Evolutionary conservation across 495 filamentous ascomycete genomes (phyloP).

Genomic region (Rostrohypoxylon terebratum): DNA sequence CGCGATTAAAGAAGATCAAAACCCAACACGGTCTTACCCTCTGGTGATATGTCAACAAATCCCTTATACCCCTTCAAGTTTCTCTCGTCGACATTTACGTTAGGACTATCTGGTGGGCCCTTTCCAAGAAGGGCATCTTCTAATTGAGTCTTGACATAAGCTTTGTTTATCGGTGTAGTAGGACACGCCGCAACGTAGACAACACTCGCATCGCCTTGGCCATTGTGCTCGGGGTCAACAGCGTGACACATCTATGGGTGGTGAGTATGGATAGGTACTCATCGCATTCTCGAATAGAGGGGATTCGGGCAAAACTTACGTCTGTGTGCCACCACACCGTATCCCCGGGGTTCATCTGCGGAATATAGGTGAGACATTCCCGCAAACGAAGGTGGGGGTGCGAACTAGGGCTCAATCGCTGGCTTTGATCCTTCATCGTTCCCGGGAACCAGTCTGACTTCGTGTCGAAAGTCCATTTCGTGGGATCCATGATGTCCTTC

Average conservation of each 20-base stretch:
- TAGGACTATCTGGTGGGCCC: constrained; percentile 7
- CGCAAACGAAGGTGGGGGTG: constrained; percentile 7
- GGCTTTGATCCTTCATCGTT: constrained; percentile 5
- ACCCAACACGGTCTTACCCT: constrained; percentile 2
- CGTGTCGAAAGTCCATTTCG: background rate
- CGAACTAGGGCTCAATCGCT: constrained; percentile 6
- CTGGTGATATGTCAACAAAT: background rate
- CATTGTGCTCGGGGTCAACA: constrained; percentile 4
- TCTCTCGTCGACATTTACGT: background rate
- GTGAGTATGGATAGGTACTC: background rate
- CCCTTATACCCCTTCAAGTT: constrained; percentile 5
- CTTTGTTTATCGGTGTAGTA: constrained; percentile 2
- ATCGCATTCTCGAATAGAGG: background rate
- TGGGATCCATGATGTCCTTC: background rate
- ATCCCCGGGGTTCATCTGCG: background rate
- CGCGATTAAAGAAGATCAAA: background rate
- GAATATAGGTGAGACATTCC: constrained; percentile 7
- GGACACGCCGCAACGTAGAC: constrained; percentile 1
- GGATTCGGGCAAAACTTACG: background rate
- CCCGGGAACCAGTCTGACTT: constrained; percentile 5
- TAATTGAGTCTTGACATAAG: background rate
- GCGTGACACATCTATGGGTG: constrained; percentile 1
- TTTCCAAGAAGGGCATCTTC: background rate
- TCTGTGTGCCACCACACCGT: background rate
- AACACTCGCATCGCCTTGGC: background rate